Conservation (phyloP, 176 grass and related monocot species). For the Poa pratensis region DNA sequence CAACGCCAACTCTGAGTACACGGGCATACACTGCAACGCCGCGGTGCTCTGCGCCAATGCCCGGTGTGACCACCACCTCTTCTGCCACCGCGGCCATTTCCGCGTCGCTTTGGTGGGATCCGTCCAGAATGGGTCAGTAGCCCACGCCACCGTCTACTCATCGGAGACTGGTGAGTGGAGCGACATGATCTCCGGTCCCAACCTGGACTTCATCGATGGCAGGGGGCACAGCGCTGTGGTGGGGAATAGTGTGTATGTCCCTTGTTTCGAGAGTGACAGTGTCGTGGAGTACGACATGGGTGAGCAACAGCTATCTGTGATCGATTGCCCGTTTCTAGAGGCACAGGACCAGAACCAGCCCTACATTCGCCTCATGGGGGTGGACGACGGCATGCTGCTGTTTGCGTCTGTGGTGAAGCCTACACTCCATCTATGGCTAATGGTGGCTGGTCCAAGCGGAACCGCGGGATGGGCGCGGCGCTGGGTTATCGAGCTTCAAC, state of each 20-base stretch:
- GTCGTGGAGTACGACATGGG: conserved; percentile 7
- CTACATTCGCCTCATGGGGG: not conserved
- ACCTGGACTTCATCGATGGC: not conserved
- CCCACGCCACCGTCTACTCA: not conserved
- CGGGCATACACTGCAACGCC: not conserved
- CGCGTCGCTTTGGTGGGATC: not conserved
- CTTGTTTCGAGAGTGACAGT: not conserved
- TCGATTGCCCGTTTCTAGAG: not conserved
- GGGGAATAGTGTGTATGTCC: not conserved
- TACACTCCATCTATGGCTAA: conserved; percentile 11
- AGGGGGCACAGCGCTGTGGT: not conserved
- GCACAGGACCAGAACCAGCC: not conserved
- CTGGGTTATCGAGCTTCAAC: not conserved
- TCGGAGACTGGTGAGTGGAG: conserved; percentile 9
- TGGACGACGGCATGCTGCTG: not conserved
- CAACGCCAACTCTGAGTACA: too few relatives aligned
- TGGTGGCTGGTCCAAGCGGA: not conserved
- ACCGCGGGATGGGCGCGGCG: not conserved
- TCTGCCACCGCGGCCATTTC: conserved; percentile 11
- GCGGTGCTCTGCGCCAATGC: not conserved
- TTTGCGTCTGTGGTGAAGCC: conserved; percentile 5
- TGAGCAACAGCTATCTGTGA: not conserved
- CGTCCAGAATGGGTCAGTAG: not conserved
- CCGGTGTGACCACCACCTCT: not conserved
- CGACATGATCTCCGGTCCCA: not conserved